phyloP scores from a whole-genome alignment of 345 rosid genomes.

The Firmiana major region DNA sequence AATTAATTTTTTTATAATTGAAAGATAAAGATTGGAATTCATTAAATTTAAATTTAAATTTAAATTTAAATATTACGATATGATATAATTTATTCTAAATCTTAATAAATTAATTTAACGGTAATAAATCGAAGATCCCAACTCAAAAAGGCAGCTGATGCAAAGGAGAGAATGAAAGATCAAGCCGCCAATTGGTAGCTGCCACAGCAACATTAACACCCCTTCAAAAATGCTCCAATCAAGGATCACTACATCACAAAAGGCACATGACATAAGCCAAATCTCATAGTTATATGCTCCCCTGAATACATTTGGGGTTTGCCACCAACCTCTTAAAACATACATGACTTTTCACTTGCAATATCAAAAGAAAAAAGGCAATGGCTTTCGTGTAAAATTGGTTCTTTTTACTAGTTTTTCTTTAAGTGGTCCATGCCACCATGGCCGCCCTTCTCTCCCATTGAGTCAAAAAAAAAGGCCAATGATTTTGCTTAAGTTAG shows the following conservation, averaged over 20 bases:
- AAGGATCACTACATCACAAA: conserved; percentile 10
- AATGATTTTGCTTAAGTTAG: conserved; percentile 13
- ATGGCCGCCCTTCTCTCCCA: conserved; percentile 5
- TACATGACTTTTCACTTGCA: background rate
- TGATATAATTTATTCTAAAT: no score
- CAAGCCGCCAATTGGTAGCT: background rate
- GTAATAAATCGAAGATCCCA: background rate
- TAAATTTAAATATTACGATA: no score
- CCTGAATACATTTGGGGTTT: background rate
- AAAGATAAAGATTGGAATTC: no score
- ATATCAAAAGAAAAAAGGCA: background rate
- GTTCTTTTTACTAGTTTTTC: background rate
- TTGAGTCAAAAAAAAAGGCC: conserved; percentile 16
- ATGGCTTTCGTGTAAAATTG: background rate
- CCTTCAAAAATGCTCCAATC: background rate
- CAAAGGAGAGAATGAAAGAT: background rate
- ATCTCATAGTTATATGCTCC: background rate
- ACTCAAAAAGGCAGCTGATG: background rate
- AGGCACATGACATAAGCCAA: conserved; percentile 4
- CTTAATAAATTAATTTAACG: no score
- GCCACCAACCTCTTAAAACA: background rate
- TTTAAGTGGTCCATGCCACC: conserved; percentile 12
- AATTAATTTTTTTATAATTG: no score
- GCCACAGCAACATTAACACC: background rate
- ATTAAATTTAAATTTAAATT: no score